A percentile compares a stretch with the other conserved stretches of the same genome.
Conservation (phyloP, 257 asterid genomes). For the Solanum acaule region DNA sequence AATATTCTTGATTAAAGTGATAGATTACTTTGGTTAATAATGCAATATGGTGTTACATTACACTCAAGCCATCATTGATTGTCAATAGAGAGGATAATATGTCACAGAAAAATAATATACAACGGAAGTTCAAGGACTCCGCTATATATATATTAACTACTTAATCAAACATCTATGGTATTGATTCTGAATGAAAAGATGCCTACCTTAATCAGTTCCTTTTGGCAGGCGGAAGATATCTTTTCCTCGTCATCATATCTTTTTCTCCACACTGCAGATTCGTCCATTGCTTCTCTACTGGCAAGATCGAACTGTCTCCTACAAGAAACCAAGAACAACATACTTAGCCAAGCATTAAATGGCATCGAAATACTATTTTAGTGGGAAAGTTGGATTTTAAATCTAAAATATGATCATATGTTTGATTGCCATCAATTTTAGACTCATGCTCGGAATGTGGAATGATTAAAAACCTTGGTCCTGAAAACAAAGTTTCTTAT, state of each 20-base stretch:
- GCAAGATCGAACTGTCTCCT: slow-evolving; percentile 96
- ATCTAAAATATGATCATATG: background rate
- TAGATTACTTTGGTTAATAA: background rate
- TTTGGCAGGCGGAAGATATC: slow-evolving; percentile 37
- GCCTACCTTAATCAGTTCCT: slow-evolving; percentile 52
- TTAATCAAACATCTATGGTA: background rate
- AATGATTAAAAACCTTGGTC: background rate
- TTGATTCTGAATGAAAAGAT: background rate
- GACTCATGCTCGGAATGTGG: background rate
- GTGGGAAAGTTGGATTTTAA: background rate
- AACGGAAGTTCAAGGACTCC: background rate
- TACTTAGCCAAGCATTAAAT: background rate
- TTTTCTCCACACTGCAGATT: slow-evolving; percentile 96
- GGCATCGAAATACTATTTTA: background rate
- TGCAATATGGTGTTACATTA: background rate
- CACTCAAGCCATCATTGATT: background rate
- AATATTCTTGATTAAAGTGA: background rate
- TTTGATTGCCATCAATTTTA: background rate
- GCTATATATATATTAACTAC: background rate
- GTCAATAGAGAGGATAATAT: background rate
- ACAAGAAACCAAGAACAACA: slow-evolving; percentile 17
- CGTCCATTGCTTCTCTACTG: slow-evolving; percentile 97
- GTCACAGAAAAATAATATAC: background rate
- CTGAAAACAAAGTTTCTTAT: background rate
- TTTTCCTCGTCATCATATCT: slow-evolving; percentile 66